phyloP scores from a whole-genome alignment of 2,329 filamentous ascomycete species.

The Chaetomiaceae sp. region DNA sequence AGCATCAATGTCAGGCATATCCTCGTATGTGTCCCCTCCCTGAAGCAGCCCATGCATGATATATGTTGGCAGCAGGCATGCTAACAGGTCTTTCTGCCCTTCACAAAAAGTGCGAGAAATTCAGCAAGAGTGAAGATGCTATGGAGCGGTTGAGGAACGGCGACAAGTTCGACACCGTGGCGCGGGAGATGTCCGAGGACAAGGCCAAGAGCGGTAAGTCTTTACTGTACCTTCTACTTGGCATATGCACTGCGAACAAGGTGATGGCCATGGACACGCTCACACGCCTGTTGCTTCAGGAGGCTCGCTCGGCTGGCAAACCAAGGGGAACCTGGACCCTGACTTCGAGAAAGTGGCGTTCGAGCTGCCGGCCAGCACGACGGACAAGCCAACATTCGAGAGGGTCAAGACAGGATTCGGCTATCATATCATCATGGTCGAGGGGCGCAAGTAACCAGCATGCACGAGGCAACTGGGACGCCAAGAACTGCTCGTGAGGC shows the following conservation, averaged over 20 bases:
- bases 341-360: slow-evolving; percentile 70
- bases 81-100: neutral
- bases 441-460: slow-evolving; percentile 43
- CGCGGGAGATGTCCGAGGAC: slow-evolving; percentile 66
- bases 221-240: neutral
- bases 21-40: slow-evolving; percentile 37
- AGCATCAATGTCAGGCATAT: slow-evolving; percentile 71
- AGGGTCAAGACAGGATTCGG: slow-evolving; percentile 70
- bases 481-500: slow-evolving; percentile 21
- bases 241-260: no score
- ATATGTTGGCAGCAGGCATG: neutral
- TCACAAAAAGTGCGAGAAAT: slow-evolving; percentile 59
- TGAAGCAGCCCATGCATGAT: no score
- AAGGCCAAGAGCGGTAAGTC: slow-evolving; percentile 59
- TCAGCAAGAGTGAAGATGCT: slow-evolving; percentile 71
- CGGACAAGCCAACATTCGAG: slow-evolving; percentile 56
- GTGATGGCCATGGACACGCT: slow-evolving; percentile 2
- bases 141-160: slow-evolving; percentile 60
- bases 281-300: slow-evolving; percentile 38
- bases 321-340: slow-evolving; percentile 58
- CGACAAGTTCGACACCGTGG: slow-evolving; percentile 68
- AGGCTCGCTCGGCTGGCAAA: slow-evolving; percentile 67
- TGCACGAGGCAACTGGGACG: slow-evolving; percentile 3
- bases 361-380: slow-evolving; percentile 59
- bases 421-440: slow-evolving; percentile 77